A percentile compares a stretch with the other conserved stretches of the same genome.
Evolutionary conservation across 2,329 filamentous ascomycete genomes (phyloP).

Genomic region (Exophiala sideris): DNA sequence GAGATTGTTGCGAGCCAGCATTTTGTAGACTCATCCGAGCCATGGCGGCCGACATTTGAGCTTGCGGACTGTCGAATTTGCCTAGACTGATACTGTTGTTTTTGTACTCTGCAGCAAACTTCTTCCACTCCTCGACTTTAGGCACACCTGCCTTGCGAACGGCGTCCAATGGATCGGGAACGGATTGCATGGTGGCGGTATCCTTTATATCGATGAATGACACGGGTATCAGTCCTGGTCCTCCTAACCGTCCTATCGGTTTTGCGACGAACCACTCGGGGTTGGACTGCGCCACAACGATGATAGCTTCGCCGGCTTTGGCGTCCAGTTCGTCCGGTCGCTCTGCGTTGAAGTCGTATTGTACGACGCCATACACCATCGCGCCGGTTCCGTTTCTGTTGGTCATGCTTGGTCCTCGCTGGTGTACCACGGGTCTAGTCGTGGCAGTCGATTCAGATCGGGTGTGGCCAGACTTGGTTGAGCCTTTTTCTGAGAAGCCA

Average conservation of each 20-base stretch:
- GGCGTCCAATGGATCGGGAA: conserved; percentile 77
- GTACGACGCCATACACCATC: conserved; percentile 94
- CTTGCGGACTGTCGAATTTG: conserved; percentile 64
- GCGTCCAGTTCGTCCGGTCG: conserved; percentile 94
- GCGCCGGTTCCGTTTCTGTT: conserved; percentile 60
- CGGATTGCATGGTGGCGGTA: conserved; percentile 80
- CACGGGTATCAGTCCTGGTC: conserved; percentile 90
- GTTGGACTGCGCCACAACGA: conserved; percentile 97
- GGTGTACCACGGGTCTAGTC: conserved; percentile 34
- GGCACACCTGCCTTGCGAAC: conserved; percentile 87
- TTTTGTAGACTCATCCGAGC: conserved; percentile 73
- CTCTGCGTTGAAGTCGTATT: conserved; percentile 95
- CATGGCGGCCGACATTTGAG: conserved; percentile 66
- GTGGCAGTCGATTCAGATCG: conserved; percentile 36
- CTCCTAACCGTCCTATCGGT: conserved; percentile 94
- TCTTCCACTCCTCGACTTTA: conserved; percentile 98
- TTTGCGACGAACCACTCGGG: conserved; percentile 99
- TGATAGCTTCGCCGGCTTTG: conserved; percentile 92
- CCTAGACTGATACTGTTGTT: conserved; percentile 97
- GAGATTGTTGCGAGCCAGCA: conserved; percentile 24
- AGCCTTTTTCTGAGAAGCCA: conserved; percentile 67
- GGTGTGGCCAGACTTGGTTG: conserved; percentile 30
- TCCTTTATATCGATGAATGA: conserved; percentile 96
- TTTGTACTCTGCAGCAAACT: conserved; percentile 98
- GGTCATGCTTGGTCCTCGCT: conserved; percentile 43